Percentiles rank a stretch among this genome's conserved stretches.
Conservation (phyloP, 2,329 filamentous ascomycete species). For the Ophiostoma australiae region DNA sequence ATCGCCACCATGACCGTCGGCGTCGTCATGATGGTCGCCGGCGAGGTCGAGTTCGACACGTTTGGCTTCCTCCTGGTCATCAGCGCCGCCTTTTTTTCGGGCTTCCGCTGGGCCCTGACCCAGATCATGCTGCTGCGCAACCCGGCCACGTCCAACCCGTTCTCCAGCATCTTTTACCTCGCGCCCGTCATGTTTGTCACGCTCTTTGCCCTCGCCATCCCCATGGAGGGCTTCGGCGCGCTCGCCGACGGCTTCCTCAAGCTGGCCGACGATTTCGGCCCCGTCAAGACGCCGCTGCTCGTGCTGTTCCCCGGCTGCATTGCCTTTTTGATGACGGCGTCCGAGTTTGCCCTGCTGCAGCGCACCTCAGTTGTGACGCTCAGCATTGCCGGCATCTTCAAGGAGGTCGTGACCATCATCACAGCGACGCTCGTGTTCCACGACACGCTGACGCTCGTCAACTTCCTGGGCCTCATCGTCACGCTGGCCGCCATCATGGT, state of each 20-base stretch:
- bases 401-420: conserved; percentile 93
- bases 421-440: conserved; percentile 84
- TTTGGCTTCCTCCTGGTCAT: conserved; percentile 91
- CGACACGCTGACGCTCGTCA: conserved; percentile 80
- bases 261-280: conserved; percentile 64
- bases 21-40: conserved; percentile 97
- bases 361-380: conserved; percentile 94
- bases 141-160: conserved; percentile 91
- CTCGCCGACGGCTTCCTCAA: conserved; percentile 61
- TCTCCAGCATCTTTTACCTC: conserved; percentile 96
- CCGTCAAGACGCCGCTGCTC: conserved; percentile 61
- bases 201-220: conserved; percentile 72
- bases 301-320: conserved; percentile 85
- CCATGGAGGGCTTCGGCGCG: conserved; percentile 71
- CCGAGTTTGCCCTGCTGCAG: conserved; percentile 91
- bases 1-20: conserved; percentile 89
- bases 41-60: conserved; percentile 82
- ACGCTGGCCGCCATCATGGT: conserved; percentile 80
- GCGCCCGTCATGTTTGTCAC: conserved; percentile 92
- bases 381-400: conserved; percentile 96
- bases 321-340: conserved; percentile 94
- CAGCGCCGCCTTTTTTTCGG: conserved; percentile 87
- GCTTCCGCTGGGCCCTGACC: conserved; percentile 97
- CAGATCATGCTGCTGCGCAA: conserved; percentile 93
- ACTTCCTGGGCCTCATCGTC: conserved; percentile 78